These are phyloP conservation scores for Ceriops zippeliana DNA, from an alignment of 345 rosid genomes.

Conservation along the genomic window DNA sequence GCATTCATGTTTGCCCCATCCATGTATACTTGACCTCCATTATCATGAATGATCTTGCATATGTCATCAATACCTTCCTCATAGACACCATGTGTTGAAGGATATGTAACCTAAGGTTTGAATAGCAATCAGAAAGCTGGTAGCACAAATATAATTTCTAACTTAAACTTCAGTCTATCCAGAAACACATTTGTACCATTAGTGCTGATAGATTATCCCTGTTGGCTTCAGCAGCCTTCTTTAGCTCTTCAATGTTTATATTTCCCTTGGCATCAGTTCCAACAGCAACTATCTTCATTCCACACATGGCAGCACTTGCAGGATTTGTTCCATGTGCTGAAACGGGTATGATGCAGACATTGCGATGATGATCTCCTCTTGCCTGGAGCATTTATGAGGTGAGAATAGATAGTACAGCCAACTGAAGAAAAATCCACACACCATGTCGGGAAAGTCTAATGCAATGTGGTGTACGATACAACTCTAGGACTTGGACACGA, in stretches of 20 bases:
- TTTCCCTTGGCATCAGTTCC: conserved; percentile 99
- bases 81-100: conserved; percentile 96
- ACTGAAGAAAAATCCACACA: not conserved
- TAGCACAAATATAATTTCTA: not conserved
- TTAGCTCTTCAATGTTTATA: conserved; percentile 83
- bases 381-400: conserved; percentile 44
- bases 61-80: conserved; percentile 96
- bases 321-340: conserved; percentile 99
- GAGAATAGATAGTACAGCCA: not conserved
- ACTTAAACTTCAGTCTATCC: not conserved
- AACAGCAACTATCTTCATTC: conserved; percentile 91
- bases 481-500: not conserved
- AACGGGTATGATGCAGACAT: conserved; percentile 97
- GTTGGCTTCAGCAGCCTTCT: conserved; percentile 89
- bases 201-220: conserved; percentile 86
- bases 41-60: conserved; percentile 86
- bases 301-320: conserved; percentile 99
- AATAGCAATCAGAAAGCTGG: conserved; percentile 7
- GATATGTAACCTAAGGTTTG: conserved; percentile 75
- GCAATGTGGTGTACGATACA: not conserved
- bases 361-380: conserved; percentile 93
- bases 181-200: conserved; percentile 43
- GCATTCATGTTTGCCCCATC: conserved; percentile 99
- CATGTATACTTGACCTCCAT: conserved; percentile 99
- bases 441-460: not conserved